Evolutionary conservation across 2,329 filamentous ascomycete genomes (phyloP).

Genomic region (Geosmithia morbida): DNA sequence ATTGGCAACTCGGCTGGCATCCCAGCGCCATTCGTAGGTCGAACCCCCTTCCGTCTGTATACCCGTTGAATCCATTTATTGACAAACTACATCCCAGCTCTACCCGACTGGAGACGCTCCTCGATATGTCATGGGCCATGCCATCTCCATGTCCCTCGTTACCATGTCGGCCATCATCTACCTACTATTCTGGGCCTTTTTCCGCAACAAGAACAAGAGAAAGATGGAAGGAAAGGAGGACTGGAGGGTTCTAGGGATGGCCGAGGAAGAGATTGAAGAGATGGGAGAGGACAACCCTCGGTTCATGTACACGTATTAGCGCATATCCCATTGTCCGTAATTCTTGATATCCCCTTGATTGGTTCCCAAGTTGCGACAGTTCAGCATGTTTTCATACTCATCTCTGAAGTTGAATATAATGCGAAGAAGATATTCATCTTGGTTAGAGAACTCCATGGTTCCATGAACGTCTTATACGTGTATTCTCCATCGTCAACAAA

Average conservation of each 20-base stretch:
- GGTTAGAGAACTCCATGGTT: too few species aligned
- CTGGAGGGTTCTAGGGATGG: slow-evolving; percentile 11
- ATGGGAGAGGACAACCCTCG: slow-evolving; percentile 15
- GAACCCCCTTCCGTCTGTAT: neutral
- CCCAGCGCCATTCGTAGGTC: slow-evolving; percentile 37
- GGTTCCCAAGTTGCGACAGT: too few species aligned
- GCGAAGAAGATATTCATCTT: too few species aligned
- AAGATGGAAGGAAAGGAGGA: slow-evolving; percentile 13
- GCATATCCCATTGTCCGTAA: too few species aligned
- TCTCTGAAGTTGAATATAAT: too few species aligned
- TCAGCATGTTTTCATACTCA: too few species aligned
- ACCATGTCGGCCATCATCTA: slow-evolving; percentile 29
- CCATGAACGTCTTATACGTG: too few species aligned
- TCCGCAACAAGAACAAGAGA: slow-evolving; percentile 18
- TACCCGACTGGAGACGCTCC: slow-evolving; percentile 20
- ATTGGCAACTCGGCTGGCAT: slow-evolving; percentile 50
- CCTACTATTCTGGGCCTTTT: slow-evolving; percentile 15
- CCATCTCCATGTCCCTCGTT: slow-evolving; percentile 30
- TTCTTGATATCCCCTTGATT: too few species aligned
- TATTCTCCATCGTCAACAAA: too few species aligned
- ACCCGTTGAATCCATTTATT: neutral
- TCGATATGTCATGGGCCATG: slow-evolving; percentile 32
- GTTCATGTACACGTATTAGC: slow-evolving; percentile 14
- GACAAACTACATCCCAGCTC: slow-evolving; percentile 7
- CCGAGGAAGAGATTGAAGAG: slow-evolving; percentile 14